Conservation (phyloP, 225 moss, liverwort and hornwort species). For the Pseudoscleropodium purum region DNA sequence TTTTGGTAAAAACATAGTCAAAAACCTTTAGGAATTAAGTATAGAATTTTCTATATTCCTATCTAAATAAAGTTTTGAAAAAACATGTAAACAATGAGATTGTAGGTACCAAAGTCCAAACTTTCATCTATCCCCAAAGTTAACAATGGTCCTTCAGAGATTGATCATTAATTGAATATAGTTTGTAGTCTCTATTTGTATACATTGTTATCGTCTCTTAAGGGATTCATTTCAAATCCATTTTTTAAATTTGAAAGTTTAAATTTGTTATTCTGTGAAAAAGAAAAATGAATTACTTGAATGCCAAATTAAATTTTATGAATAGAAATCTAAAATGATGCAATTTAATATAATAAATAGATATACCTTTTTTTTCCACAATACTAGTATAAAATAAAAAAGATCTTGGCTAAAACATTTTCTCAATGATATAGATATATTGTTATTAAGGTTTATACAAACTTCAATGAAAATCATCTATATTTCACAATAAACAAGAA, state of each 20-base stretch:
- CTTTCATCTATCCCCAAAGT: accelerated
- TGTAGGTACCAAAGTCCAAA: neutral
- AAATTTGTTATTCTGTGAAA: neutral
- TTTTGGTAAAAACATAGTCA: too few species aligned
- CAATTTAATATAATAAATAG: neutral
- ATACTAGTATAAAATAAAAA: neutral
- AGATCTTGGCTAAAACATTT: neutral
- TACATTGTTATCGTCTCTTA: accelerated
- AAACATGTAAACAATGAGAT: neutral
- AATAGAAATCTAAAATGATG: neutral
- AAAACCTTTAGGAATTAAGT: too few species aligned
- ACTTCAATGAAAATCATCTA: neutral
- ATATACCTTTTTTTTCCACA: neutral
- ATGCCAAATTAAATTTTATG: neutral
- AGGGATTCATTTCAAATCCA: neutral
- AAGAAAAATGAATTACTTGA: neutral
- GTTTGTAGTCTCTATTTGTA: neutral
- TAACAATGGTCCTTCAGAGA: neutral
- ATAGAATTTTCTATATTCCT: neutral
- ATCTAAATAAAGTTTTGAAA: neutral
- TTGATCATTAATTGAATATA: neutral
- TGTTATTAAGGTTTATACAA: neutral
- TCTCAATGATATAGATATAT: neutral
- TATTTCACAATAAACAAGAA: neutral
- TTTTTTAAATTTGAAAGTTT: neutral